Percentiles rank a stretch among this genome's conserved stretches.
These are phyloP conservation scores for Inga laurina DNA, from an alignment of 306 rosid genomes.

Conservation along the genomic window DNA sequence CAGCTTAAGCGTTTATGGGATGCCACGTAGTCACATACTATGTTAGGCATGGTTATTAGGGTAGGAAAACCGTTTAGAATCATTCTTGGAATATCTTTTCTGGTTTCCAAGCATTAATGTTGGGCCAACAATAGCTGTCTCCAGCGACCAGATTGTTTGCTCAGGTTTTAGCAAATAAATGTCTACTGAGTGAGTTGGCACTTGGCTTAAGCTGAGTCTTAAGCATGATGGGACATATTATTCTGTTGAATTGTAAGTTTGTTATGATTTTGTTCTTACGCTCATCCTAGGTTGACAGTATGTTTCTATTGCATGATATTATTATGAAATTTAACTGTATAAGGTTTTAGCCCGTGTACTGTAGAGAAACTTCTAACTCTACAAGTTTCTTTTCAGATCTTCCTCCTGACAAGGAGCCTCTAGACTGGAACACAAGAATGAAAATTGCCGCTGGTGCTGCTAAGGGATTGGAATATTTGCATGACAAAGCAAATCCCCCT, in stretches of 20 bases:
- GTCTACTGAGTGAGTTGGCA: background rate
- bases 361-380: background rate
- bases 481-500: conserved; percentile 68
- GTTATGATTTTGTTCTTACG: background rate
- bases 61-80: background rate
- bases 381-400: conserved; percentile 50
- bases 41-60: background rate
- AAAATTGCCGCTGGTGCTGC: conserved; percentile 85
- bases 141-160: conserved; percentile 16
- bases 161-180: background rate
- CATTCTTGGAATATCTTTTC: background rate
- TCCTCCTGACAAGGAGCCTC: conserved; percentile 59
- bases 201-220: background rate
- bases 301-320: background rate
- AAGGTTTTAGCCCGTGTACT: background rate
- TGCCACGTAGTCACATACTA: background rate
- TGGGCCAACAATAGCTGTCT: conserved; percentile 8
- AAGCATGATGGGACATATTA: background rate
- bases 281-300: background rate
- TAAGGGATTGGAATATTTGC: conserved; percentile 85
- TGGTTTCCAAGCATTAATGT: background rate
- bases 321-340: background rate
- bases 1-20: background rate
- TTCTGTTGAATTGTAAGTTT: background rate
- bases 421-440: conserved; percentile 93